These are phyloP conservation scores for Ustilago loliicola DNA, from an alignment of 1,284 basidiomycete species.

Conservation along the genomic window DNA sequence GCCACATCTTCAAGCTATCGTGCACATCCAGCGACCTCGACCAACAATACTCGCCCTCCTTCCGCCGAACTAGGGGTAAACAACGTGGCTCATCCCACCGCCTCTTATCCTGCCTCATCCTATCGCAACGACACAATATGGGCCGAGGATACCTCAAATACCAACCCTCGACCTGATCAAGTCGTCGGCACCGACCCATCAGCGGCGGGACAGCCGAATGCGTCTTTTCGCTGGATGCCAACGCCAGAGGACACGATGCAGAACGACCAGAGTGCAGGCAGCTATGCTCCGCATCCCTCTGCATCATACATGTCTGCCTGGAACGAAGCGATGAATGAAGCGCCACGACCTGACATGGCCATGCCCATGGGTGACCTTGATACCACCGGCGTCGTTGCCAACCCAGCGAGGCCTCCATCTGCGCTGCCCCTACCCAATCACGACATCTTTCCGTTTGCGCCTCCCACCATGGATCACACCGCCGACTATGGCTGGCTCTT, in stretches of 20 bases:
- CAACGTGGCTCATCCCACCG: constrained; percentile 12
- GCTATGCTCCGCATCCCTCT: constrained; percentile 46
- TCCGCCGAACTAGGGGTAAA: background rate
- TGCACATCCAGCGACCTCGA: background rate
- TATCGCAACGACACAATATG: constrained; percentile 32
- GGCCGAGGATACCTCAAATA: constrained; percentile 10
- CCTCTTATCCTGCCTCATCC: constrained; percentile 9
- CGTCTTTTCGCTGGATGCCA: constrained; percentile 39
- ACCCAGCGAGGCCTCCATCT: constrained; percentile 13
- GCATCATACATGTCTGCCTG: constrained; percentile 43
- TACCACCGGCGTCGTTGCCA: constrained; percentile 8
- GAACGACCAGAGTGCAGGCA: constrained; percentile 21
- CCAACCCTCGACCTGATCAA: constrained; percentile 9
- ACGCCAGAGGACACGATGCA: constrained; percentile 10
- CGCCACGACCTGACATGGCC: constrained; percentile 15
- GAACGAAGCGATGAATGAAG: constrained; percentile 22
- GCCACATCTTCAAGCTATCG: constrained; percentile 13
- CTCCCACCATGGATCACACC: constrained; percentile 45
- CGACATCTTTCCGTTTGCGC: constrained; percentile 56
- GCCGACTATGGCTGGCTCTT: constrained; percentile 62
- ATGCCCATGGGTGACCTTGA: constrained; percentile 37
- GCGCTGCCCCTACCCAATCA: constrained; percentile 36
- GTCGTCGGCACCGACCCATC: constrained; percentile 7
- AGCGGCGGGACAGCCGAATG: background rate
- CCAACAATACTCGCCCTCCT: background rate